Evolutionary conservation across 2,329 filamentous ascomycete species (phyloP), one percentile per base, ranked within the genome.

Genomic region (Phialemoniopsis sp.): DNA sequence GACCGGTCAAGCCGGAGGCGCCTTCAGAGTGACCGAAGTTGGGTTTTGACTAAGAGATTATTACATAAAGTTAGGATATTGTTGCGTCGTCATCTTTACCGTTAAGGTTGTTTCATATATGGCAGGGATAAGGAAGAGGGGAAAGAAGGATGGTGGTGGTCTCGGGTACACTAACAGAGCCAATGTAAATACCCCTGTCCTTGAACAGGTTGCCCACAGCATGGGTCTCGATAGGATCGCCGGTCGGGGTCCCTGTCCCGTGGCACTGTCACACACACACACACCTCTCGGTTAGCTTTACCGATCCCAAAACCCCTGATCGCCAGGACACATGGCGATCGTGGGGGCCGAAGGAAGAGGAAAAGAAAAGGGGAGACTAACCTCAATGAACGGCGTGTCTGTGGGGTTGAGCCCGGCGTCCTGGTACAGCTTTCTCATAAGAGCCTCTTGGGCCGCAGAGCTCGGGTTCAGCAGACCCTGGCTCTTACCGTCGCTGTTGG

Each of bases 221-320:
- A 0, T 39, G 40, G 1, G 60, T 54, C 38, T 72, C 70, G 7
- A 63, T 50, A 0, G 63, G 63, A 36, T 73, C 70, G 0, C 70
- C 70, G 0, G 53, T 57, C 3, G 48, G 39, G 0, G 70, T 73
- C 1, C 68, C 68, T 0, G 70, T 72, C 0, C 67, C 70, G 29
- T 74, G 70, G 18, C 59, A 62, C 43, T 72, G 44, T 21, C 15
- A 26, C 21, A 26, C 21, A 26, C 6, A 26, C 21, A 10, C 21
- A 26, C 21, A 26, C 21, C 6, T 26, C 21, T 26, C 21, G 21
- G 21, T 26, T 10, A 26, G 21, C 21, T 6, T 10, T 6, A 6
- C 21, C 21, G 21, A 26, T 26, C 21, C 6, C 6, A 26, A 10
- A 26, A n/a, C n/a, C n/a, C n/a, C n/a, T n/a, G 21, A 26, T 26